Percentiles rank a stretch among this genome's conserved stretches.
phyloP scores from a whole-genome alignment of 305 asterid species.

The Andrographis paniculata region DNA sequence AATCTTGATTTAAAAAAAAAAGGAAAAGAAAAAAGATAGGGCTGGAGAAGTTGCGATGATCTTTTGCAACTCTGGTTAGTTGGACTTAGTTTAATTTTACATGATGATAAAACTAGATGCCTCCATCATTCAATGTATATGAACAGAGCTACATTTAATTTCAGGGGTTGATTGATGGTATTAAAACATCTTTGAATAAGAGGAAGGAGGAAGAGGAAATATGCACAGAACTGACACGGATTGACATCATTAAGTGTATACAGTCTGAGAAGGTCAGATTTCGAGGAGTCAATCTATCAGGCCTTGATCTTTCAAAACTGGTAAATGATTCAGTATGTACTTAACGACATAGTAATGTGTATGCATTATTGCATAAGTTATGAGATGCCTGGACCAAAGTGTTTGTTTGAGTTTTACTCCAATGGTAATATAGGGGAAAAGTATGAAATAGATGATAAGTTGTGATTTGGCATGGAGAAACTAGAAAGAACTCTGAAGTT shows the following conservation, averaged over 20 bases:
- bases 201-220: constrained; percentile 75
- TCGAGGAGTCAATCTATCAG: constrained; percentile 91
- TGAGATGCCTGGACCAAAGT: too few species aligned
- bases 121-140: constrained; percentile 10
- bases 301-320: constrained; percentile 91
- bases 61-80: constrained; percentile 8
- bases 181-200: constrained; percentile 44
- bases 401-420: too few species aligned
- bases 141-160: constrained; percentile 18
- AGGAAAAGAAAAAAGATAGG: too few species aligned
- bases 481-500: too few species aligned
- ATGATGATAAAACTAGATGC: constrained; percentile 5
- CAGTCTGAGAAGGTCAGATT: constrained; percentile 88
- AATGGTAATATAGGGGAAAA: too few species aligned
- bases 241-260: constrained; percentile 87
- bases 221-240: constrained; percentile 78
- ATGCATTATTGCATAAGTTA: neutral
- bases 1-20: too few species aligned
- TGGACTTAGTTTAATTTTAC: constrained; percentile 2
- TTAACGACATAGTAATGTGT: constrained; percentile 4
- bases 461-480: too few species aligned
- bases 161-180: constrained; percentile 72
- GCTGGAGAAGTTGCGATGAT: constrained; percentile 3
- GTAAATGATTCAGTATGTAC: constrained; percentile 28
- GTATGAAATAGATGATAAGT: too few species aligned